Evolutionary conservation across 108 stramenopile species (phyloP), one percentile per base, ranked within the genome.

Genomic region (Conticribra guillardii): DNA sequence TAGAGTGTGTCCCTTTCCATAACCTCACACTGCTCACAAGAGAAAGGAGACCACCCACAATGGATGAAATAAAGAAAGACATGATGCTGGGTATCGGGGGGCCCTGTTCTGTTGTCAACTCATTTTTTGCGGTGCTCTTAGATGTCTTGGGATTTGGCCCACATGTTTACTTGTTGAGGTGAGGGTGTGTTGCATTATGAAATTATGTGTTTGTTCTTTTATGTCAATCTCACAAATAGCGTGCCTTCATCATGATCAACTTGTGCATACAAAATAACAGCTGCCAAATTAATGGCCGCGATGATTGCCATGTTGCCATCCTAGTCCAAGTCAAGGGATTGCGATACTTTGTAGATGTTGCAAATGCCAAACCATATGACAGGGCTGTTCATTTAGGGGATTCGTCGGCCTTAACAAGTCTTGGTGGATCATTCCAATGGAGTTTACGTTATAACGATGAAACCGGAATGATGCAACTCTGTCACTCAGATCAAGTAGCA

Each of bases 21-120:
- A 60, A 60, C 23, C 37, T 60, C 34, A 60, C 59, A 60, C 24
- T 60, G 19, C 59, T 60, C 19, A 60, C 59, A 21, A 41, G 59
- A 45, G 59, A 60, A 21, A 41, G 59, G 22, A 34, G 59, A 1
- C 59, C 59, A 41, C 59, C 59, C 5, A 44, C 59, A 23, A 41
- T 45, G 41, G 14, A 4, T 4, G 59, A 60, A 60, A 60, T 60
- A n/a, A 60, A 60, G 21, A 23, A 60, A 8, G 59, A 60, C 24
- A 60, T 60, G 59, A 60, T 60, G 59, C 23, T 16, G 23, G 59
- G 59, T 1, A 22, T 60, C 7, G 59, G 59, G 1, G 59, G 59
- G 45, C 59, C 59, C 1, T 60, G 59, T 45, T 41, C 59, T 3
- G 59, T 60, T 28, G 59, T 60, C 18, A 60, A 60, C 37, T 37